A percentile compares a stretch with the other conserved stretches of the same genome.
Conservation (phyloP, 305 asterid species). For the Fraxinus baroniana region DNA sequence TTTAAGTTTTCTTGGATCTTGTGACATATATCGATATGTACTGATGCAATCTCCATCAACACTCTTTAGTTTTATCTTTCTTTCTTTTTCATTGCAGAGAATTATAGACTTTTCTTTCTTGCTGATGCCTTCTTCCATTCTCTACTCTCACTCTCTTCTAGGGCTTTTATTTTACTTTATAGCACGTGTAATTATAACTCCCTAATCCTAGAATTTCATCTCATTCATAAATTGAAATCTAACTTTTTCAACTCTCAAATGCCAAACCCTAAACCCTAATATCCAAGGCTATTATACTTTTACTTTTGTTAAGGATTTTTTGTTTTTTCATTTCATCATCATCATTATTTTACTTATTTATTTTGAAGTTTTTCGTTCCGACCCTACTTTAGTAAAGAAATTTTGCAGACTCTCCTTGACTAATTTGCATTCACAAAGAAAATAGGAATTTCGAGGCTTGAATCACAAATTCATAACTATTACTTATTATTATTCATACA, state of each 20-base stretch:
- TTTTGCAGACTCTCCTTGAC: background rate
- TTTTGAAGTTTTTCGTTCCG: background rate
- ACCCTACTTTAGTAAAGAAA: background rate
- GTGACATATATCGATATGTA: background rate
- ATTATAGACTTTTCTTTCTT: conserved; percentile 16
- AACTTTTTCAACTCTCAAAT: background rate
- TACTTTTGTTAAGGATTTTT: background rate
- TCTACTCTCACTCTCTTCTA: background rate
- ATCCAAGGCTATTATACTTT: background rate
- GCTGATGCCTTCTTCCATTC: background rate
- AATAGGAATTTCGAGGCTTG: background rate
- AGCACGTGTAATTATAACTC: background rate
- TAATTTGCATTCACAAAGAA: background rate
- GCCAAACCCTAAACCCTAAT: background rate
- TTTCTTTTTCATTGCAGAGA: conserved; percentile 25
- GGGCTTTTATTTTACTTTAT: background rate
- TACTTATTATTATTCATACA: background rate
- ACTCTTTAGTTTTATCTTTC: conserved; percentile 20
- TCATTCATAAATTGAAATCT: background rate
- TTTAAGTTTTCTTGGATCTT: conserved; percentile 22
- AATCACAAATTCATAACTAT: too few species aligned
- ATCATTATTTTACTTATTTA: background rate
- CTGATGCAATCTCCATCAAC: conserved; percentile 1
- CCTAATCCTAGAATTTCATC: background rate
- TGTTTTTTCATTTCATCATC: background rate